Base-by-base conservation (phyloP, 2,329 filamentous ascomycete genomes). In the Penicillium sp. region DNA sequence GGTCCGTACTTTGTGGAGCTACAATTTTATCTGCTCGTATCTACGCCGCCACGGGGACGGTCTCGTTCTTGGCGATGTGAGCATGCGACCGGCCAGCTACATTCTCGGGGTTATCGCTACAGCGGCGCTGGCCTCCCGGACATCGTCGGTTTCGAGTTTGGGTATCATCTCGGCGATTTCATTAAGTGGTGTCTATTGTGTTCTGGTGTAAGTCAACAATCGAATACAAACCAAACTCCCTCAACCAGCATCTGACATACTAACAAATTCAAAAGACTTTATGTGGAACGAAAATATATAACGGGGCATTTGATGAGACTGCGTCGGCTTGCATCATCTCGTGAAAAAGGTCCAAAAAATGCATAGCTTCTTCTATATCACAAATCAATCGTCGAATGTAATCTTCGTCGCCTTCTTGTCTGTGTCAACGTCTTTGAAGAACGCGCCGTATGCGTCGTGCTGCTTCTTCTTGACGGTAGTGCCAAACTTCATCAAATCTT, bases 391-490 rank as follows among this genome's bases (percentile, higher is more conserved):
- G 66, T 95, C 90, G 76, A 96, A 96, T 42, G 85, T 92, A 69
- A 96, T 95, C 80, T 96, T 96, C 51, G 88, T 94, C 25, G 89
- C 86, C 72, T 89, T 87, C 75, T 92, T 88, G 70, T 82, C 89
- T 71, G 86, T 86, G 63, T 90, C 88, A 8, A 89, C 85, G 63
- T 96, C 90, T 75, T 94, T 96, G 80, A 89, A 96, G 71, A 97
- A 97, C 28, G 91, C 90, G 51, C 94, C 94, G 69, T 97, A 99
- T 43, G 89, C 88, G 66, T 91, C 89, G 76, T 99, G 94, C 44
- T 86, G 83, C 90, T 97, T 97, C 84, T 95, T 96, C 84, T 97
- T 99, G 46, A 99, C 94, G 0, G 92, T 97, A 20, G 91, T 95
- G 65, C 94, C 94, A 63, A 96, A 99, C 76, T 95, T 96, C 71